Percentiles rank a stretch among this genome's conserved stretches.
These are phyloP conservation scores for Cordyceps cateniannulata DNA, from an alignment of 2,329 filamentous ascomycete species.

Conservation along the genomic window DNA sequence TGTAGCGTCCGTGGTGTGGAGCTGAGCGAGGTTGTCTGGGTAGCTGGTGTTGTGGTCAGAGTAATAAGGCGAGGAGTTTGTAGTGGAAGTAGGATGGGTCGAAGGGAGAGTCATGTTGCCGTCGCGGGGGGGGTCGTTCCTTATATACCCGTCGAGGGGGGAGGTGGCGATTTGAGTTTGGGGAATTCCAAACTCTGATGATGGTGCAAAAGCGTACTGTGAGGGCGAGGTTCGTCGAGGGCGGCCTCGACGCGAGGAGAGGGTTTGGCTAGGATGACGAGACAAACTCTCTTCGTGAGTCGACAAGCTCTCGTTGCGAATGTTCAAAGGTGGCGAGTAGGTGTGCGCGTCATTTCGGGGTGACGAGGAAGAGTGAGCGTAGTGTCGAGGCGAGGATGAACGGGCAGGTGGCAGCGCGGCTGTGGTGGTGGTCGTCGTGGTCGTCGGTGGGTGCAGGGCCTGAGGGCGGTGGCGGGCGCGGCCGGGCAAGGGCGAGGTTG, in stretches of 20 bases:
- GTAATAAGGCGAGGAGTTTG: background rate
- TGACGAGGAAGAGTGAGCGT: conserved; percentile 2
- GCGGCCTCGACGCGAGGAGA: too few species aligned
- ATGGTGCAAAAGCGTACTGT: too few species aligned
- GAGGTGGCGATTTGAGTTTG: too few species aligned
- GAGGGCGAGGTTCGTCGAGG: too few species aligned
- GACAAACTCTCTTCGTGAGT: too few species aligned
- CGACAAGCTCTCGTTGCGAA: too few species aligned
- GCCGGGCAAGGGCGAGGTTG: background rate
- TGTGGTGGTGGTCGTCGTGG: background rate
- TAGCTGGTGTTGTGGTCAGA: conserved; percentile 1
- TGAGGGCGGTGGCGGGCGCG: background rate
- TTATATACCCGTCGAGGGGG: too few species aligned
- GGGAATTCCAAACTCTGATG: too few species aligned
- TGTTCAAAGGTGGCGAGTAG: conserved; percentile 3
- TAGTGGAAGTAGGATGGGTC: too few species aligned
- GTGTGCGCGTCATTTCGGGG: background rate
- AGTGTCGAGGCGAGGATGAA: conserved; percentile 15
- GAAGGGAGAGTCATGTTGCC: too few species aligned
- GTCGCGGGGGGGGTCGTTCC: too few species aligned
- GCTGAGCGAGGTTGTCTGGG: background rate
- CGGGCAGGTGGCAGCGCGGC: conserved; percentile 12
- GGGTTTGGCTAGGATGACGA: too few species aligned
- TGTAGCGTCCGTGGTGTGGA: background rate
- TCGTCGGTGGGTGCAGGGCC: conserved; percentile 6